A percentile compares a stretch with the other conserved stretches of the same genome.
Evolutionary conservation across 129 eudicot genomes (phyloP).

Genomic region (Centaurea solstitialis): DNA sequence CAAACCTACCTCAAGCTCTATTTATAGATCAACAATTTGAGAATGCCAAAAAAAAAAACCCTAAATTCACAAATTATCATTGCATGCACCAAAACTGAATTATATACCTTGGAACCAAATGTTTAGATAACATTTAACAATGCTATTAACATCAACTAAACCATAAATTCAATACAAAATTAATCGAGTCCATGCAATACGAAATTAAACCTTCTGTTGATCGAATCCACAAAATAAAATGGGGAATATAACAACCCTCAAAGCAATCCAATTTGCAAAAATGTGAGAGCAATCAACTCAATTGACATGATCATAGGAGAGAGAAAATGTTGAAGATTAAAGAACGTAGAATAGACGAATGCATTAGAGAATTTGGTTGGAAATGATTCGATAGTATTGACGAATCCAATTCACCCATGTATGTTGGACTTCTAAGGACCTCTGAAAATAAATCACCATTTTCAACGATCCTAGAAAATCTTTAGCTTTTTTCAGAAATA

Average conservation of each 20-base stretch:
- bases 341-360: slow-evolving; percentile 7
- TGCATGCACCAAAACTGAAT: not conserved
- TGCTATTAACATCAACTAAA: not conserved
- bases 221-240: not conserved
- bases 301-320: not conserved
- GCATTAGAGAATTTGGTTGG: not conserved
- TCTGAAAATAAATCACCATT: slow-evolving; percentile 24
- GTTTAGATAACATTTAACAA: not conserved
- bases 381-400: not conserved
- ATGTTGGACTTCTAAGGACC: slow-evolving; percentile 20
- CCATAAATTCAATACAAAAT: not conserved
- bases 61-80: not conserved
- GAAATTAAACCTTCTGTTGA: slow-evolving; percentile 4
- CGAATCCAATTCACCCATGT: not conserved
- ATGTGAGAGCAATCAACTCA: slow-evolving; percentile 1
- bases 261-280: slow-evolving; percentile 10
- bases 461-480: slow-evolving; percentile 6
- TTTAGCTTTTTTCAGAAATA: not conserved
- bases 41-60: not conserved
- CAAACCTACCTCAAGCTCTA: not conserved
- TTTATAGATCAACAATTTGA: not conserved
- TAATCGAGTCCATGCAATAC: not conserved
- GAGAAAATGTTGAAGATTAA: slow-evolving; percentile 13
- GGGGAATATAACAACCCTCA: not conserved
- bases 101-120: not conserved